Conservation (phyloP, 768 basidiomycete species). For the Fomitopsis serialis region DNA sequence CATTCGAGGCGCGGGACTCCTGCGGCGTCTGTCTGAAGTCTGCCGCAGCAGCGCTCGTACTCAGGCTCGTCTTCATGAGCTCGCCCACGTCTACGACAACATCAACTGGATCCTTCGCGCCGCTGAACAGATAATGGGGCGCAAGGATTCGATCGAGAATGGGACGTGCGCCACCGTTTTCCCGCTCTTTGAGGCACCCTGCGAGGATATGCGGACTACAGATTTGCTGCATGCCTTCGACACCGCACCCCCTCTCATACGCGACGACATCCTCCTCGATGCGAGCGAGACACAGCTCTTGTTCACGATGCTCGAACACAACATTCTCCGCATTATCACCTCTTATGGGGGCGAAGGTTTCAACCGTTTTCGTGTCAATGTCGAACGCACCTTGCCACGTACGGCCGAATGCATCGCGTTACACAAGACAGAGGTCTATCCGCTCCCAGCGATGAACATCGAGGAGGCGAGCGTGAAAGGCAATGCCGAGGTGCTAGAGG, state of each 20-base stretch:
- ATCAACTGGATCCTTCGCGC: conserved; percentile 26
- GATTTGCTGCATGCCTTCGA: conserved; percentile 3
- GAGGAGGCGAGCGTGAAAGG: conserved; percentile 31
- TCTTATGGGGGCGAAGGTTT: conserved; percentile 18
- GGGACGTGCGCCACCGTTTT: conserved; percentile 30
- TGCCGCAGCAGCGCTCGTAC: not conserved
- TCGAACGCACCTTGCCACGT: not conserved
- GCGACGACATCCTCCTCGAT: conserved; percentile 24
- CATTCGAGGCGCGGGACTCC: not conserved
- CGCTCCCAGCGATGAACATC: conserved; percentile 30
- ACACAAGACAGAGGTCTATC: conserved; percentile 25
- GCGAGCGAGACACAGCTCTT: conserved; percentile 13
- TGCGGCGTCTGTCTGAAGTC: not conserved
- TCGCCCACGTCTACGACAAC: conserved; percentile 30
- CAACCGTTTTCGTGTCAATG: not conserved
- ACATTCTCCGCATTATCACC: conserved; percentile 26
- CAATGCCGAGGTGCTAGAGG: conserved; percentile 28
- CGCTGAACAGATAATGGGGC: conserved; percentile 29
- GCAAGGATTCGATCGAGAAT: conserved; percentile 29
- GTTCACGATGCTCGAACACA: conserved; percentile 12
- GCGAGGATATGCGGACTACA: conserved; percentile 18
- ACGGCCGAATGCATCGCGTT: conserved; percentile 16
- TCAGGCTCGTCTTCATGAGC: not conserved
- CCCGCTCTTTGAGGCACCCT: conserved; percentile 18
- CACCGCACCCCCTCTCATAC: conserved; percentile 17